Evolutionary conservation across 2,329 filamentous ascomycete species (phyloP), one percentile per base, ranked within the genome.

Genomic region (Claviceps pusilla): DNA sequence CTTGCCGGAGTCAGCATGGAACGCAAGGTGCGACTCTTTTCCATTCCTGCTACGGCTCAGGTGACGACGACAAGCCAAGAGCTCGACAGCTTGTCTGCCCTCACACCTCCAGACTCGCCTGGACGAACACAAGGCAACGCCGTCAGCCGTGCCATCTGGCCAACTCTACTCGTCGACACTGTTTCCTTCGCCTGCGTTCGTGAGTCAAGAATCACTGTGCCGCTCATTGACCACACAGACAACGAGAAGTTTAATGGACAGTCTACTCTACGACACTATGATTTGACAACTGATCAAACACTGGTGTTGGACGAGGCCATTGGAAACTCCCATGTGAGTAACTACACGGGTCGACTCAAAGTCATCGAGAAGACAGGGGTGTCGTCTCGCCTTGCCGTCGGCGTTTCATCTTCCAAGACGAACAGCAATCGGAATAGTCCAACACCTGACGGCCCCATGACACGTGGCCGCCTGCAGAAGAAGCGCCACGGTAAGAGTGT

Each of bases 291-390:
- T 37, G 83, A 88, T 57, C 82, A 87, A 63, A 80, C 83, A 3
- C 76, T 96, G 51, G 81, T 95, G n/a, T 72, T 97, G 5, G 91
- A 97, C 65, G 89, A 95, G 66, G 76, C 83, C 57, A 74, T 84
- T 49, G 76, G 79, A 19, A 78, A 82, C 50, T 69, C 69, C 14
- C 82, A 74, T 63, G 77, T 86, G 7, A 78, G 77, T 31, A 80
- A 69, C 11, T 75, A 73, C 61, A 68, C 63, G 5, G 65, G 63
- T 6, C 63, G 63, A 31, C 57, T 60, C 9, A 61, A 66, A 54
- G 62, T 60, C 14, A 68, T 68, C 37, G 68, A 67, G 48, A 72
- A 71, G 56, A 60, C 65, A 2, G 64, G 73, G 37, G 63, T 69
- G 19, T 19, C 19, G 4, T 69, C 68, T 4, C 58, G 65, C 31